These are phyloP conservation scores for Diaporthe sp. DNA, from an alignment of 2,329 filamentous ascomycete genomes.

Conservation along the genomic window DNA sequence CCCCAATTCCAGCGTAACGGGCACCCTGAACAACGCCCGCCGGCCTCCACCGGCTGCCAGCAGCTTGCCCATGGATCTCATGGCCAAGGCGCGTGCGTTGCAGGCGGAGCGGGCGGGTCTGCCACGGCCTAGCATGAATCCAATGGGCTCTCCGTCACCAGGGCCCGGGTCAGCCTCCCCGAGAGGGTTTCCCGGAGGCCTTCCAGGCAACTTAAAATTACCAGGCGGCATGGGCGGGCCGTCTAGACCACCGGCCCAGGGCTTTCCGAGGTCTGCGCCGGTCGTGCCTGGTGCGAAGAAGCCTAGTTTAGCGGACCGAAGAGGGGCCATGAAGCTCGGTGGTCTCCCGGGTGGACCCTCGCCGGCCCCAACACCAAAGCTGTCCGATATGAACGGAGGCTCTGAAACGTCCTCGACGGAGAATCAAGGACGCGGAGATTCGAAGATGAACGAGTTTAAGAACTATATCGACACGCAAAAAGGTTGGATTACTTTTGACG, in stretches of 20 bases:
- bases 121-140: slow-evolving; percentile 38
- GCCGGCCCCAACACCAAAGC: slow-evolving; percentile 55
- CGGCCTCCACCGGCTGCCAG: slow-evolving; percentile 60
- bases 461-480: slow-evolving; percentile 93
- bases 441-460: slow-evolving; percentile 71
- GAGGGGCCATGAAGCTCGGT: slow-evolving; percentile 70
- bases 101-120: slow-evolving; percentile 51
- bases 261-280: slow-evolving; percentile 67
- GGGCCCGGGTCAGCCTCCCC: slow-evolving; percentile 48
- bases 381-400: slow-evolving; percentile 55
- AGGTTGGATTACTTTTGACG: slow-evolving; percentile 91
- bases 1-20: slow-evolving; percentile 85
- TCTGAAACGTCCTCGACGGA: slow-evolving; percentile 43
- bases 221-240: slow-evolving; percentile 50
- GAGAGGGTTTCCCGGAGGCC: slow-evolving; percentile 54
- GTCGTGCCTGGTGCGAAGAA: slow-evolving; percentile 56
- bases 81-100: slow-evolving; percentile 54
- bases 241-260: slow-evolving; percentile 60
- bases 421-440: slow-evolving; percentile 56
- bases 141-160: slow-evolving; percentile 42
- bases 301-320: slow-evolving; percentile 75
- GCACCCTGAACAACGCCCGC: slow-evolving; percentile 77
- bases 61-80: slow-evolving; percentile 54
- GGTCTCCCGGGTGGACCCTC: slow-evolving; percentile 52
- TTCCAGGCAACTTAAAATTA: slow-evolving; percentile 57